A percentile compares a stretch with the other conserved stretches of the same genome.
Evolutionary conservation across 2,329 filamentous ascomycete species (phyloP).

Genomic region (Harringtonia aguacate): DNA sequence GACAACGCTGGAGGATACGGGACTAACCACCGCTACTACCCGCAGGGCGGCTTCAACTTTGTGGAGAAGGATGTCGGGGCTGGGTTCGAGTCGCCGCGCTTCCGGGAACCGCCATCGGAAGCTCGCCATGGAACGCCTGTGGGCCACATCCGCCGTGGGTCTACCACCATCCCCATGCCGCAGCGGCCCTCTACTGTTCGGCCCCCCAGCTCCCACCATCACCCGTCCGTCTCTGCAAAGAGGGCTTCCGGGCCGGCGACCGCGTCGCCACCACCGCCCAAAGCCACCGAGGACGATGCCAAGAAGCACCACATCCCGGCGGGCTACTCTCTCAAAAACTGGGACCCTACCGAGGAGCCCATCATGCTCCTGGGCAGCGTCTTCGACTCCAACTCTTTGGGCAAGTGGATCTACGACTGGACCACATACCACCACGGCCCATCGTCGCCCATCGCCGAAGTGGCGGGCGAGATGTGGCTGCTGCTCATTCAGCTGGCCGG

Average conservation of each 20-base stretch:
- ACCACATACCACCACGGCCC: constrained; percentile 84
- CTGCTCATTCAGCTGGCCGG: constrained; percentile 86
- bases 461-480: constrained; percentile 92
- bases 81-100: constrained; percentile 30
- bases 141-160: constrained; percentile 23
- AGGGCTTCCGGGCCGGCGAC: constrained; percentile 18
- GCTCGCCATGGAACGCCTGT: constrained; percentile 22
- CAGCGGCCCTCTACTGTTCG: constrained; percentile 42
- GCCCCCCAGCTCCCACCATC: constrained; percentile 30
- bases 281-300: constrained; percentile 50
- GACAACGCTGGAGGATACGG: constrained; percentile 40
- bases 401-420: constrained; percentile 99
- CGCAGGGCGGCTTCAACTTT: constrained; percentile 33
- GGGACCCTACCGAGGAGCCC: constrained; percentile 89
- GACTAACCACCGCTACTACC: constrained; percentile 49
- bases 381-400: constrained; percentile 93
- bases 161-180: constrained; percentile 21
- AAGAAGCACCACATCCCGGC: constrained; percentile 64
- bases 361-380: constrained; percentile 92
- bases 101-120: constrained; percentile 23
- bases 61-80: constrained; percentile 22
- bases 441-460: constrained; percentile 72
- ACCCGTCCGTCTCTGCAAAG: constrained; percentile 21
- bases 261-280: constrained; percentile 14
- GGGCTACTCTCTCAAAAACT: constrained; percentile 95